Evolutionary conservation across 768 basidiomycete species (phyloP).

Genomic region (Tubosaeta sp.): DNA sequence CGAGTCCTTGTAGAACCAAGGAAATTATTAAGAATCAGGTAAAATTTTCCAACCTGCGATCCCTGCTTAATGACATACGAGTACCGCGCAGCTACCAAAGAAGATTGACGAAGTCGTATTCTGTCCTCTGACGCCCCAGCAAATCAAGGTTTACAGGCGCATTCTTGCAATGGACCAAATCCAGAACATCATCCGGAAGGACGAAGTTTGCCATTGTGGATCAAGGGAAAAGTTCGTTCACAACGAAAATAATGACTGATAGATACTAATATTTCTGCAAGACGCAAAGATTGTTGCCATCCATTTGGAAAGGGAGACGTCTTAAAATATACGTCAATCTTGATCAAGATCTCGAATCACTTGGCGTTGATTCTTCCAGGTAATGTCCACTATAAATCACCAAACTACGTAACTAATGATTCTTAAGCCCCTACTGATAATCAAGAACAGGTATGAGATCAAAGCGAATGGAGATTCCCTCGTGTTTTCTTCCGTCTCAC

Average conservation of each 20-base stretch:
- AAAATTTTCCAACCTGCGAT: not conserved
- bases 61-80: not conserved
- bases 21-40: constrained; percentile 70
- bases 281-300: constrained; percentile 58
- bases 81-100: constrained; percentile 58
- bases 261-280: constrained; percentile 28
- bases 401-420: not conserved
- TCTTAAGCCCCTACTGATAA: constrained; percentile 61
- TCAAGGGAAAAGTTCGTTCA: constrained; percentile 49
- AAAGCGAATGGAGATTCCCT: no score
- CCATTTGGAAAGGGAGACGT: constrained; percentile 45
- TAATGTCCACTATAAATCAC: constrained; percentile 24
- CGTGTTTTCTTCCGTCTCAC: not conserved
- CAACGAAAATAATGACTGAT: not conserved
- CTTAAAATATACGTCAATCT: constrained; percentile 74
- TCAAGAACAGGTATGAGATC: constrained; percentile 53
- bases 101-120: constrained; percentile 93
- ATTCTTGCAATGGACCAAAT: constrained; percentile 63
- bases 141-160: constrained; percentile 69
- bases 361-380: constrained; percentile 82
- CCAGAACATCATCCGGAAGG: constrained; percentile 66
- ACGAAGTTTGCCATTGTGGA: constrained; percentile 71
- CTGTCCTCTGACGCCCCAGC: constrained; percentile 75
- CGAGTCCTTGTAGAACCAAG: constrained; percentile 52
- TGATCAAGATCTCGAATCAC: constrained; percentile 88